Conservation (phyloP, 2,329 filamentous ascomycete species). For the Mollisiaceae sp. region DNA sequence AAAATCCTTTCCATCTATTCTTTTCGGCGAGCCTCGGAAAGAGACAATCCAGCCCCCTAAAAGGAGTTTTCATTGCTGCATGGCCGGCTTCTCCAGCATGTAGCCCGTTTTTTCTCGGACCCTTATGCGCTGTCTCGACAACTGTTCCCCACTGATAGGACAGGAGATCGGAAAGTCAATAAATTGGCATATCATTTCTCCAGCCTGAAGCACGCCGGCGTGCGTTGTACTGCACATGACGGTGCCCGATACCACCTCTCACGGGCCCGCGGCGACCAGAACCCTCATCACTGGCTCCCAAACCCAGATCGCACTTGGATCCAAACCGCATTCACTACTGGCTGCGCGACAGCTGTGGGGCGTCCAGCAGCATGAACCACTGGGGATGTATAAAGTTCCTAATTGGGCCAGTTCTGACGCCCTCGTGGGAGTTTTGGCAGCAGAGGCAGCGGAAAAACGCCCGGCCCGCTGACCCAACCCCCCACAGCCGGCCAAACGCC, state of each 20-base stretch:
- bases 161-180: conserved; percentile 19
- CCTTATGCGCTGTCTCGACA: conserved; percentile 27
- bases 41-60: background rate
- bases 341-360: conserved; percentile 13
- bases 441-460: conserved; percentile 20
- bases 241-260: conserved; percentile 22
- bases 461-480: conserved; percentile 18
- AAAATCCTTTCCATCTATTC: background rate
- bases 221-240: conserved; percentile 24
- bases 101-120: conserved; percentile 12
- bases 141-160: conserved; percentile 26
- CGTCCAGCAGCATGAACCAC: conserved; percentile 19
- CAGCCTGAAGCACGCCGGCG: conserved; percentile 7
- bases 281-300: conserved; percentile 14
- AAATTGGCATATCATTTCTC: conserved; percentile 25
- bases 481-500: conserved; percentile 16
- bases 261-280: conserved; percentile 15
- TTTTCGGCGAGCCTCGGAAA: background rate
- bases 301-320: conserved; percentile 10
- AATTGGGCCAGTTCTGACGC: conserved; percentile 12
- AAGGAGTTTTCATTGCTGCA: conserved; percentile 1
- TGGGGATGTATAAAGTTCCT: conserved; percentile 19
- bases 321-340: conserved; percentile 16
- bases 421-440: conserved; percentile 9
- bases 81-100: conserved; percentile 2